These are phyloP conservation scores for Penicillium sp. DNA, from an alignment of 2,329 filamentous ascomycete species.

Conservation along the genomic window DNA sequence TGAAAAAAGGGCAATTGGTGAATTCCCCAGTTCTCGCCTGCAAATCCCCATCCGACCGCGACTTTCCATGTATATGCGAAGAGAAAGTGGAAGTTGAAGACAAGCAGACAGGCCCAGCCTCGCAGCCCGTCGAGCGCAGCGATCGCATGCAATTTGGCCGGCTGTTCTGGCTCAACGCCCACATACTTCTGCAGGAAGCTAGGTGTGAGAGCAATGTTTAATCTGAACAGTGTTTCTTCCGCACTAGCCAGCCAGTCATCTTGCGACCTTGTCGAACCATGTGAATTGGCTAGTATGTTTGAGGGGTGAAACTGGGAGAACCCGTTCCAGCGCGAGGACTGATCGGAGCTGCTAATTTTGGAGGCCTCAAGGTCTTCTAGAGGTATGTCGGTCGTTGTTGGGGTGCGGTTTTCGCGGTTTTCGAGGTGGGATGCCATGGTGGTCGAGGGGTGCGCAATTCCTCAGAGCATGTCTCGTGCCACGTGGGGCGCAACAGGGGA, in stretches of 20 bases:
- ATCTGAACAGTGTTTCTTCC: constrained; percentile 22
- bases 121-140: constrained; percentile 44
- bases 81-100: constrained; percentile 49
- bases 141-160: constrained; percentile 37
- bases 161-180: constrained; percentile 28
- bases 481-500: not conserved
- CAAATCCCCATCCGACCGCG: constrained; percentile 42
- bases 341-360: not conserved
- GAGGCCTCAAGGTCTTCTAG: constrained; percentile 30
- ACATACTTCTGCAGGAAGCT: constrained; percentile 38
- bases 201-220: constrained; percentile 34
- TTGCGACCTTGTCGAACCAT: constrained; percentile 19
- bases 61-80: constrained; percentile 47
- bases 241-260: constrained; percentile 27
- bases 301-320: constrained; percentile 26
- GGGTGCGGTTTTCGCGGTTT: constrained; percentile 11
- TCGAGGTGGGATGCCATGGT: constrained; percentile 13
- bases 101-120: constrained; percentile 46
- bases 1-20: constrained; percentile 45
- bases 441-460: not conserved
- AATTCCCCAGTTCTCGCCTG: constrained; percentile 39
- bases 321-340: constrained; percentile 21
- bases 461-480: not conserved
- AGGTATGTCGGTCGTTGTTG: constrained; percentile 29
- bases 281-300: constrained; percentile 21